Percentiles rank a stretch among this genome's conserved stretches.
phyloP scores from a whole-genome alignment of 495 filamentous ascomycete species.

The Endocarpon pusillum region DNA sequence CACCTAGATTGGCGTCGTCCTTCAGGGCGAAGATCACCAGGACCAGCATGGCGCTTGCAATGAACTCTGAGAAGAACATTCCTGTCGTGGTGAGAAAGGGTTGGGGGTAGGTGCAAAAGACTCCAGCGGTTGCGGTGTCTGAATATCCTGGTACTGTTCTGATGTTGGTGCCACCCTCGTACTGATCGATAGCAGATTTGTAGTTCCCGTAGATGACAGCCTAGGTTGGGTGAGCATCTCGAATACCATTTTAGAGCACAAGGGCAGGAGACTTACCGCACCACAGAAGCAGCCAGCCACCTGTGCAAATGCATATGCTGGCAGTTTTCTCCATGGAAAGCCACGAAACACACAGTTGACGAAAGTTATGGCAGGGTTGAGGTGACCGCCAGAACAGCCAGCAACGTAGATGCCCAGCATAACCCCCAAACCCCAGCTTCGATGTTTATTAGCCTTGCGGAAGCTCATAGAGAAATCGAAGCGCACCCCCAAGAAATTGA shows the following conservation, averaged over 20 bases:
- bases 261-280: no score
- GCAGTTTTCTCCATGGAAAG: conserved; percentile 43
- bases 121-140: conserved; percentile 38
- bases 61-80: conserved; percentile 48
- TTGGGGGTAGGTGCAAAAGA: conserved; percentile 50
- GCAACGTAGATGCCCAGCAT: conserved; percentile 52
- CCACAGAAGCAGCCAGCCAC: conserved; percentile 36
- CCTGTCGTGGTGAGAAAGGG: conserved; percentile 39
- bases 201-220: conserved; percentile 42
- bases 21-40: conserved; percentile 52
- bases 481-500: conserved; percentile 46
- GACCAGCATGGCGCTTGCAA: conserved; percentile 43
- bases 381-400: conserved; percentile 39
- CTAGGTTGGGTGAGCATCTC: no score
- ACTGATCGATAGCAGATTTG: conserved; percentile 33
- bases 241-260: no score
- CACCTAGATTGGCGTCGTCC: conserved; percentile 36
- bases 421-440: conserved; percentile 25
- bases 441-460: conserved; percentile 4
- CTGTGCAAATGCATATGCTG: conserved; percentile 36
- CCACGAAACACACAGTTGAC: conserved; percentile 42
- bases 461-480: conserved; percentile 1
- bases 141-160: conserved; percentile 40
- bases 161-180: conserved; percentile 34
- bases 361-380: conserved; percentile 51